Base-by-base conservation (phyloP, 2,329 filamentous ascomycete genomes). In the Scytalidium sp. region DNA sequence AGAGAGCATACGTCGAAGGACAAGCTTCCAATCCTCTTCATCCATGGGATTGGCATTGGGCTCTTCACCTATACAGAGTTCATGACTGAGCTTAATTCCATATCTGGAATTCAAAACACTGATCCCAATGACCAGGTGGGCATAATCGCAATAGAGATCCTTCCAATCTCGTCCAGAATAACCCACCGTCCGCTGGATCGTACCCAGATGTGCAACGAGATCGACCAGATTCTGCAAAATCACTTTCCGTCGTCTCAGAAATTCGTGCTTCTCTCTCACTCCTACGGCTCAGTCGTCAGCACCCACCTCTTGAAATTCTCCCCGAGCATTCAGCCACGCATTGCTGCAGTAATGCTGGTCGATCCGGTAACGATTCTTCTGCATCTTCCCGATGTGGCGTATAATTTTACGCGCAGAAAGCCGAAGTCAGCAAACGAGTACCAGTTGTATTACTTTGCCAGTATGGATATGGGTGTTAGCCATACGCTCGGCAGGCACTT, bases 371-470 rank as follows among this genome's bases (percentile, higher is more conserved):
- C 77, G 0, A 74, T 85, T 43, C 64, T 84, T 1, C 67, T 85
- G 2, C 80, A 85, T 60, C 72, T 83, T 8, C 80, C 81, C 3
- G 76, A 84, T 54, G 79, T 85, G 8, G 79, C 80, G 2, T 85
- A 81, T 62, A 86, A 85, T 56, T 85, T 85, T 61, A 74, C 75
- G 17, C 68, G 65, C 52, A 61, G 70, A 27, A 62, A 62, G 48
- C 74, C 73, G 17, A 67, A 52, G 57, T 63, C 45, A 48, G 75
- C 81, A n/a, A 82, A 79, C 54, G 80, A 85, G 60, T 72, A 77
- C 56, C 74, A 82, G 49, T 67, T 85, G 1, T 79, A 76, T 56
- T 85, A 82, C 58, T 85, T 84, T 50, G 81, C 76, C 1, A 75
- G 72, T 10, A 79, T 75, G 54, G 80, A 85, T 55, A 78, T 80